Conservation (phyloP, 768 basidiomycete genomes). For the Leccinum ochraceum region DNA sequence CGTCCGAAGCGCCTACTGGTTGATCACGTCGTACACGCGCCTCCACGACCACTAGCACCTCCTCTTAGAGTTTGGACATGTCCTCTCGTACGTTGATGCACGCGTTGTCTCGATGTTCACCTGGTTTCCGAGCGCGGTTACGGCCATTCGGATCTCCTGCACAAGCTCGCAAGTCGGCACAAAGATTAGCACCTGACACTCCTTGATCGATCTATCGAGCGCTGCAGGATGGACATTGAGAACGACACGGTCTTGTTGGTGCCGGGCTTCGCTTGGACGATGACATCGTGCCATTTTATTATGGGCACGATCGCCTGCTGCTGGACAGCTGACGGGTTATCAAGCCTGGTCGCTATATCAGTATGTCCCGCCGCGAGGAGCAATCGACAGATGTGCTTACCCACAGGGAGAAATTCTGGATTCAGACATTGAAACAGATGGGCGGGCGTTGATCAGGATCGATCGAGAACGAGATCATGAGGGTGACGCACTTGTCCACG, state of each 20-base stretch:
- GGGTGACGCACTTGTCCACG: constrained; percentile 83
- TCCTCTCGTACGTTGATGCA: constrained; percentile 98
- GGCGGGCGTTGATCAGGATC: constrained; percentile 22
- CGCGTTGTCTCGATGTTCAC: constrained; percentile 93
- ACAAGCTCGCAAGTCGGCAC: constrained; percentile 78
- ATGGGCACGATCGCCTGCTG: constrained; percentile 99
- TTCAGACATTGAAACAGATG: constrained; percentile 88
- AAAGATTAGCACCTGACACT: constrained; percentile 94
- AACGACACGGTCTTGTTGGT: constrained; percentile 99
- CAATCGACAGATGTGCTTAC: constrained; percentile 42
- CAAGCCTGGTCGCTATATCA: constrained; percentile 53
- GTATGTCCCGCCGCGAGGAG: not conserved
- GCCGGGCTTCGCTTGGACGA: constrained; percentile 97
- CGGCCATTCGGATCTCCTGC: constrained; percentile 96
- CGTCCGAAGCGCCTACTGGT: constrained; percentile 83
- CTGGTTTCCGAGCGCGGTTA: constrained; percentile 91
- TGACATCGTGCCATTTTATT: constrained; percentile 97
- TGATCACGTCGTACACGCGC: constrained; percentile 97
- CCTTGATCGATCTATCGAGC: constrained; percentile 84
- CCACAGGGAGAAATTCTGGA: constrained; percentile 95
- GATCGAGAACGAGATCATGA: not conserved
- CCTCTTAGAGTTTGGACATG: constrained; percentile 95
- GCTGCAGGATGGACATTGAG: constrained; percentile 95
- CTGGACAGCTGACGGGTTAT: constrained; percentile 98
- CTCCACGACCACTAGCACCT: constrained; percentile 86